phyloP scores from a whole-genome alignment of 2,329 filamentous ascomycete genomes.

The Xylariaceae sp. region DNA sequence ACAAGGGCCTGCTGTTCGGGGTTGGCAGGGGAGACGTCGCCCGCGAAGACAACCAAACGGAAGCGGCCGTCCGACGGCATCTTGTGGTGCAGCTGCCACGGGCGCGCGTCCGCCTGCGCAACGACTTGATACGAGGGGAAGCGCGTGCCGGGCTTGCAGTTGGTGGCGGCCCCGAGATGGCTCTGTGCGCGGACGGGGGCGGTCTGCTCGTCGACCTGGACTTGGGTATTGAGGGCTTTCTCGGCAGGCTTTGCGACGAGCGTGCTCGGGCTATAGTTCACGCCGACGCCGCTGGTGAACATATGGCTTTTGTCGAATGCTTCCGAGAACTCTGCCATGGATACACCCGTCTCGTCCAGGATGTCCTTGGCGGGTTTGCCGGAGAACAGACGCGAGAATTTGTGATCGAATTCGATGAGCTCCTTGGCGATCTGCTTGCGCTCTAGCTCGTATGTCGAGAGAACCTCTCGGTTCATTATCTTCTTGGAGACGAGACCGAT shows the following conservation, averaged over 20 bases:
- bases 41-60: conserved; percentile 58
- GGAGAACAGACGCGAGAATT: conserved; percentile 44
- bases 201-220: neutral
- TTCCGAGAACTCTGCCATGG: conserved; percentile 47
- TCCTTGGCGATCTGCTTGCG: conserved; percentile 53
- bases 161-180: conserved; percentile 40
- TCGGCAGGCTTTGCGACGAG: conserved; percentile 50
- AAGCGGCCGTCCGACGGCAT: conserved; percentile 56
- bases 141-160: conserved; percentile 49
- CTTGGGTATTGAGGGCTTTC: neutral
- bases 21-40: conserved; percentile 41
- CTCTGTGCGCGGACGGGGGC: conserved; percentile 9
- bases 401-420: conserved; percentile 53
- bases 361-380: conserved; percentile 49
- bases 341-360: conserved; percentile 52
- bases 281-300: conserved; percentile 30
- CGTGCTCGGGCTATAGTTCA: conserved; percentile 53
- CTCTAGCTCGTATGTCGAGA: conserved; percentile 40
- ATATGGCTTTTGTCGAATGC: conserved; percentile 21
- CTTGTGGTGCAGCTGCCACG: conserved; percentile 55
- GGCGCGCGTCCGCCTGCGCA: conserved; percentile 50
- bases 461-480: conserved; percentile 26
- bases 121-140: conserved; percentile 57
- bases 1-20: conserved; percentile 39
- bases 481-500: conserved; percentile 33